phyloP scores from a whole-genome alignment of 768 basidiomycete genomes.

The Boletales sp. region DNA sequence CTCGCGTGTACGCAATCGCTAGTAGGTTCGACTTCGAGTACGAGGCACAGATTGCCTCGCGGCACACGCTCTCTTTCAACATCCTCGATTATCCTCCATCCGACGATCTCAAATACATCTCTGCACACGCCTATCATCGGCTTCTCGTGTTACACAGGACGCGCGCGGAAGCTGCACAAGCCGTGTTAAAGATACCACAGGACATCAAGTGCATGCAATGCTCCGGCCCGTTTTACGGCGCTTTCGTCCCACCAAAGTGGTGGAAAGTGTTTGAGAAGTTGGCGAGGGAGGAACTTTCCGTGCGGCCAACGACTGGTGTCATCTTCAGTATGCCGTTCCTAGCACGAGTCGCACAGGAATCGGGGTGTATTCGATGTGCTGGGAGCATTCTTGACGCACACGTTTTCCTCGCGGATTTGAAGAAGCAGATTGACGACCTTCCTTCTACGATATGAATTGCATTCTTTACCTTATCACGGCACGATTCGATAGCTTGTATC shows the following conservation, averaged over 20 bases:
- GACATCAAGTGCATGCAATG: constrained; percentile 67
- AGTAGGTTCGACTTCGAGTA: constrained; percentile 61
- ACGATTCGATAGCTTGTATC: too few relatives aligned
- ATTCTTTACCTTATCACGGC: not conserved
- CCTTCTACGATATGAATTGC: constrained; percentile 39
- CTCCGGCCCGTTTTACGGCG: constrained; percentile 46
- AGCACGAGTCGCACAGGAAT: constrained; percentile 43
- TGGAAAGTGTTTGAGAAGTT: constrained; percentile 58
- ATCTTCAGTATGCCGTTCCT: constrained; percentile 63
- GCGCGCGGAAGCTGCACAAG: constrained; percentile 47
- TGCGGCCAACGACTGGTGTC: constrained; percentile 53
- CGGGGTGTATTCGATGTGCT: constrained; percentile 61
- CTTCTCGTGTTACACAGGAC: constrained; percentile 58
- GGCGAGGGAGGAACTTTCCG: constrained; percentile 55
- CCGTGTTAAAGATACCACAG: constrained; percentile 43
- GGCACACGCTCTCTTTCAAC: constrained; percentile 49
- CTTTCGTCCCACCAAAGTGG: constrained; percentile 59
- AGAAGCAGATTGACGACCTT: constrained; percentile 52
- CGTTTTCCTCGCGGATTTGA: constrained; percentile 51
- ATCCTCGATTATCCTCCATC: constrained; percentile 55
- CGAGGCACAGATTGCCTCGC: constrained; percentile 60
- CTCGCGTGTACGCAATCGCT: constrained; percentile 69
- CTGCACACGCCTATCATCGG: constrained; percentile 65
- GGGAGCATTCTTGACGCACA: constrained; percentile 64
- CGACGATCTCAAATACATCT: constrained; percentile 63